phyloP scores from a whole-genome alignment of 352 stramenopile species.

The Phytophthora quininea region DNA sequence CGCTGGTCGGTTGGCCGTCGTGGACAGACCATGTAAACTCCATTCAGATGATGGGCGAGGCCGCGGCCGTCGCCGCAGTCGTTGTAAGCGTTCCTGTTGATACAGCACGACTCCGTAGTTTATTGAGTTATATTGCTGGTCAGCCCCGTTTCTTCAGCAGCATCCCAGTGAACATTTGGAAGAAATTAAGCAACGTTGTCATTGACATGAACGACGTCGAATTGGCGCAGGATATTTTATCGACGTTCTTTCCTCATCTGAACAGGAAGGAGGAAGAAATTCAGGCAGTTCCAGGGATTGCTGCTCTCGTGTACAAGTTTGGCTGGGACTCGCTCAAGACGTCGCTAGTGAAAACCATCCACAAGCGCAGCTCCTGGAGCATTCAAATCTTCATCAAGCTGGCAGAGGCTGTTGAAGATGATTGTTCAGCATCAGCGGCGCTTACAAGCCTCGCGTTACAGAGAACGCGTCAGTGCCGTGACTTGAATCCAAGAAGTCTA shows the following conservation, averaged over 20 bases:
- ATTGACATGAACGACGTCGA: not conserved
- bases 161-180: too few species aligned
- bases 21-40: too few species aligned
- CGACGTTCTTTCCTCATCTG: conserved; percentile 8
- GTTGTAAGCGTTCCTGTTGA: too few species aligned
- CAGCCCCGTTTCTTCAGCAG: too few species aligned
- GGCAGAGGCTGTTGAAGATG: not conserved
- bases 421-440: not conserved
- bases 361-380: not conserved
- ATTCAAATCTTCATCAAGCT: not conserved
- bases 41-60: too few species aligned
- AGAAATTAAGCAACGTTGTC: not conserved
- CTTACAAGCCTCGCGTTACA: not conserved
- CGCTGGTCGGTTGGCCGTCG: too few species aligned
- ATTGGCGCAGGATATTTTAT: conserved; percentile 5
- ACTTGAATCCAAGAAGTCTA: not conserved
- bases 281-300: not conserved
- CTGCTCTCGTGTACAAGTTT: not conserved
- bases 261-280: conserved; percentile 1
- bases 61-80: too few species aligned
- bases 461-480: not conserved
- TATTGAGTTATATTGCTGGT: too few species aligned
- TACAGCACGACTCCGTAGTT: too few species aligned
- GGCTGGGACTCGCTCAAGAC: not conserved
- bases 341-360: not conserved